Evolutionary conservation across 805 yeast genomes (phyloP), one percentile per base, ranked within the genome.

Genomic region (Teunomyces lycoperdinae): DNA sequence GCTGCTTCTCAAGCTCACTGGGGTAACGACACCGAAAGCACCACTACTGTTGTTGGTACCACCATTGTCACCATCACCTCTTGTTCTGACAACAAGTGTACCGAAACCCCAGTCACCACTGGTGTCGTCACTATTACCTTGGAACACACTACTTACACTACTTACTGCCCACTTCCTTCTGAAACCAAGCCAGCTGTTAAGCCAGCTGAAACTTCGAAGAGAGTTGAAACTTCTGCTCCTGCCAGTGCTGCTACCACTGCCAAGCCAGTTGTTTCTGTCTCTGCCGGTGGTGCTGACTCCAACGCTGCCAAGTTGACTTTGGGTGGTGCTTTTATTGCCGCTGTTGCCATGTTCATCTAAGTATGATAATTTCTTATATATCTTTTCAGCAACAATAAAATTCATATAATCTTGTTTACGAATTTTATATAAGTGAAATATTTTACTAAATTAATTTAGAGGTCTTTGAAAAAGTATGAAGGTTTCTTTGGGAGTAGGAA

Each of bases 51-150:
- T 49, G 16, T 41, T 24, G 52, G 54, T 34, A 64, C 70, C 45
- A 64, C 67, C 28, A 49, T 63, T 40, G 49, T 66, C 43, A 67
- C 71, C 51, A 57, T 64, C 50, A 64, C 73, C 46, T 60, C 69
- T 42, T 70, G 74, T 54, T 52, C 63, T 20, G 61, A 61, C 50
- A 47, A 63, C 60, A 54, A 46, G 39, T 69, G 76, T 49, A 10
- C 43, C 10, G 43, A 38, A 13, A 50, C 46, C 11, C 52, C 61
- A 40, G 52, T 48, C 14, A 67, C 71, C 54, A 68, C 73, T 42
- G 72, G 71, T 60, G 50, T 66, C 38, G 67, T 70, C 56, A 66
- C 71, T 43, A 63, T 67, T 50, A 67, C 69, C 49, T 61, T 59
- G 47, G 55, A 57, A 43, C 54, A 52, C 43, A 64, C 70, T 42